A percentile compares a stretch with the other conserved stretches of the same genome.
Evolutionary conservation across 495 filamentous ascomycete genomes (phyloP).

Genomic region (Pyrenula massariospora): DNA sequence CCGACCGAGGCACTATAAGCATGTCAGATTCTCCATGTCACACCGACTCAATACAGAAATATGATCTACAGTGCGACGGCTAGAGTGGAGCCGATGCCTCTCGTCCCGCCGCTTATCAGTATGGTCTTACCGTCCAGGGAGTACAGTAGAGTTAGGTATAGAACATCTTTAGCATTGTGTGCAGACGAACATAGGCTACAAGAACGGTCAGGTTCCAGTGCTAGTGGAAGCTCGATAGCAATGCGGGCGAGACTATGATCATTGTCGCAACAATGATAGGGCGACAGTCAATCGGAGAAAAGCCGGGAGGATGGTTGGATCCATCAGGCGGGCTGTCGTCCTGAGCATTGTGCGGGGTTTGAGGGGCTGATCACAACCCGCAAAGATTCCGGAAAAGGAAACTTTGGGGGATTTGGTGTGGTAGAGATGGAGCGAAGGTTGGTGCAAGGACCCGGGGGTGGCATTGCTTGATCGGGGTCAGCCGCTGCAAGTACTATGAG

Average conservation of each 20-base stretch:
- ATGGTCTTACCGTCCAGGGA: too few species aligned
- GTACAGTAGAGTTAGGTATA: too few species aligned
- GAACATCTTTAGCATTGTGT: neutral
- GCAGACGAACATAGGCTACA: too few species aligned
- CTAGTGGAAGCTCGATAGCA: neutral
- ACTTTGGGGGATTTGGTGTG: neutral
- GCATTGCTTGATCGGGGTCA: too few species aligned
- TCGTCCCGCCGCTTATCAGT: too few species aligned
- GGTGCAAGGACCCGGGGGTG: neutral
- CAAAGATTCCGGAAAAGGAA: neutral
- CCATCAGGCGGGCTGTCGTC: neutral
- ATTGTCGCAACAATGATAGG: neutral
- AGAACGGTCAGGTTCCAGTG: neutral
- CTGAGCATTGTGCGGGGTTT: neutral
- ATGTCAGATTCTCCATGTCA: too few species aligned
- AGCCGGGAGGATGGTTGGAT: neutral
- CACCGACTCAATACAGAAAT: too few species aligned
- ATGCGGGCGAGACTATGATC: neutral
- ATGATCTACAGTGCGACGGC: too few species aligned
- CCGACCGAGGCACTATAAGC: neutral
- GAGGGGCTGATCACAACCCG: too few species aligned
- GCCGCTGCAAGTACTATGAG: too few species aligned
- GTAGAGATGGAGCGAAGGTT: too few species aligned
- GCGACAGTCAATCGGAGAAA: neutral
- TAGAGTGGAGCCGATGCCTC: too few species aligned